Base-by-base conservation (phyloP, 225 moss, liverwort and hornwort species). In the Physcomitrellopsis africana region DNA sequence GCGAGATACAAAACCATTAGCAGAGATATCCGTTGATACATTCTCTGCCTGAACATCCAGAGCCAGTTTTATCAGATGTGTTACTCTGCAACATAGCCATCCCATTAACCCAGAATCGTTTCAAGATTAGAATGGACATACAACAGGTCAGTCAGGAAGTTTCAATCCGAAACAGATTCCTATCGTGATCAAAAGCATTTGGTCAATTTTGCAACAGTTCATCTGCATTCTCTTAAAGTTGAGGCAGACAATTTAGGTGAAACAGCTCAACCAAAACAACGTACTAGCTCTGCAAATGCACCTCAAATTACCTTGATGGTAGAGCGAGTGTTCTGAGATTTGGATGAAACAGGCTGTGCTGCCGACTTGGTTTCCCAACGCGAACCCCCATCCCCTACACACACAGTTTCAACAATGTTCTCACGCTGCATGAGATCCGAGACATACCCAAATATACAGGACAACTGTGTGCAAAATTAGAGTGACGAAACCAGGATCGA, bases 241-340 rank as follows among this genome's bases (percentile, higher is more conserved):
- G 19, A 55, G 19, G 19, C 1, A 3, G n/a, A 17, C 19, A 55
- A 20, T 10, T 26, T 49, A 24, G 7, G 11, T 51, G 26, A 3
- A 68, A 60, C 41, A 9, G 14, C 62, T 60, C 9, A 22, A 71
- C 37, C 58, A 67, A 48, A 19, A 37, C 32, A 58, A 60, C 4
- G 16, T 2, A 66, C 13, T 51, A 32, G 18, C 37, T 45, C 29
- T 66, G 47, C 29, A 24, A 42, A 24, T 58, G 19, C 17, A 8
- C 51, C 16, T 69, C 60, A 44, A 72, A 56, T 60, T 81, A 81
- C 81, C 81, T 81, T 72, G 68, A 77, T 72, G 53, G 77, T 63
- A 67, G 72, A 72, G 72, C 72, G 77, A 73, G 77, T 72, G 72
- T 72, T 67, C 77, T 68, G 76, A 63, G 72, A 72, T 81, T 61